Base-by-base conservation (phyloP, 148 eudicot genomes). In the Silene conica region DNA sequence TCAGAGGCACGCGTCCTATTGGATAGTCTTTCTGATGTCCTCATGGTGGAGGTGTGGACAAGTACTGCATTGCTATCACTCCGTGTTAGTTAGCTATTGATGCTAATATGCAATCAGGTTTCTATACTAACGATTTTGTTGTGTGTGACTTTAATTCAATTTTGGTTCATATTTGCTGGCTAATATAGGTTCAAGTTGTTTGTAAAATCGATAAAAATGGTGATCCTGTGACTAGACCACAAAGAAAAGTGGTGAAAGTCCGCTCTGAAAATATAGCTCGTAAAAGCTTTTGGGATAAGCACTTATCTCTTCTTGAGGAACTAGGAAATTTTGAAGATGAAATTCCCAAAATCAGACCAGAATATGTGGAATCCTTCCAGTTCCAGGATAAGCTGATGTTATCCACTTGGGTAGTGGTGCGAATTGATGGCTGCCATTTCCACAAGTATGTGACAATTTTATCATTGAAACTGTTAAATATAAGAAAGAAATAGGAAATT, bases 401-500 rank as follows among this genome's bases (percentile, higher is more conserved):
- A n/a, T 84, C 82, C 60, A 95, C 93, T 62, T 92, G 98, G 97
- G 86, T 92, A 74, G 96, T 95, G 54, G 84, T 92, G 69, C 86
- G 98, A 68, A 84, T 95, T 67, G 98, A 95, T 78, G 98, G 98
- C 38, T 85, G 92, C 78, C 92, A 87, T 80, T 95, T 95, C 75
- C 98, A 95, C 82, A 79, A 91, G 98, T 95, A 83, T 69, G 64
- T 63, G 50, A 72, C 14, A 3, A 31, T 38, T 3, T 50, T 54
- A 9, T 59, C n/a, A 25, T n/a, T 4, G 38, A 25, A 43, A 57
- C 56, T 65, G 9, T 34, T 73, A 48, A 6, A 23, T 23, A 21
- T 23, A 21, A 22, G 20, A n/a, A 50, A 12, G 67, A 5, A 25
- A 62, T 18, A 63, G 11, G 52, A 20, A 43, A 46, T 18, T 8